Percentiles rank a stretch among this genome's conserved stretches.
Evolutionary conservation across 148 eudicot species (phyloP).

Genomic region (Selenicereus undatus): DNA sequence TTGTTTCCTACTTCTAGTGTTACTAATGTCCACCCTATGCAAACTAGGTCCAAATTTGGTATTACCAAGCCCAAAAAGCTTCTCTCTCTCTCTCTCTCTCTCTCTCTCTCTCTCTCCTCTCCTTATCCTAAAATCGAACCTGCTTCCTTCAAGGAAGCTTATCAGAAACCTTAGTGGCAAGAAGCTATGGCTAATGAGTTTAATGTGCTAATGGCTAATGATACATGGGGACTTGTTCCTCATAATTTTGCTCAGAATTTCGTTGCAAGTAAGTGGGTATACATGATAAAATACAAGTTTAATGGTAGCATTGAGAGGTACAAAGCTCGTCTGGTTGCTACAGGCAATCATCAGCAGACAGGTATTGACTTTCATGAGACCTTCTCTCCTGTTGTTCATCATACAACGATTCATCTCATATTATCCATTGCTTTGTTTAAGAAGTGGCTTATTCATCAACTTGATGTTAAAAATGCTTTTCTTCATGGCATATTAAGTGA

Average conservation of each 20-base stretch:
- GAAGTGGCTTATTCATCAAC: too few species aligned
- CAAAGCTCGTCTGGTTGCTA: neutral
- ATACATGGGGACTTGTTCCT: neutral
- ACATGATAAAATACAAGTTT: neutral
- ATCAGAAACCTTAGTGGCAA: neutral
- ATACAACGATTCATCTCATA: too few species aligned
- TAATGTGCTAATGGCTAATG: neutral
- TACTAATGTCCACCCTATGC: too few species aligned
- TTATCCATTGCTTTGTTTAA: too few species aligned
- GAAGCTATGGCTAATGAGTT: neutral
- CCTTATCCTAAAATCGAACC: neutral
- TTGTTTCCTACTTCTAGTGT: too few species aligned
- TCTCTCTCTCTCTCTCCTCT: neutral
- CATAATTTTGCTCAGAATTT: too few species aligned
- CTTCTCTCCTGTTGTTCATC: neutral
- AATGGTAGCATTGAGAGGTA: neutral
- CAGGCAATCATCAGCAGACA: neutral
- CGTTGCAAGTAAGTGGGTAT: neutral
- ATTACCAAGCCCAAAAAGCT: too few species aligned
- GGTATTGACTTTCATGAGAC: neutral
- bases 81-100: too few species aligned
- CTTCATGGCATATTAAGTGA: too few species aligned
- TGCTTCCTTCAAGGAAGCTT: neutral
- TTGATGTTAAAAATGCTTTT: too few species aligned
- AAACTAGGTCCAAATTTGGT: too few species aligned